A percentile compares a stretch with the other conserved stretches of the same genome.
Evolutionary conservation across 768 basidiomycete genomes (phyloP).

Genomic region (Lactarius vividus): DNA sequence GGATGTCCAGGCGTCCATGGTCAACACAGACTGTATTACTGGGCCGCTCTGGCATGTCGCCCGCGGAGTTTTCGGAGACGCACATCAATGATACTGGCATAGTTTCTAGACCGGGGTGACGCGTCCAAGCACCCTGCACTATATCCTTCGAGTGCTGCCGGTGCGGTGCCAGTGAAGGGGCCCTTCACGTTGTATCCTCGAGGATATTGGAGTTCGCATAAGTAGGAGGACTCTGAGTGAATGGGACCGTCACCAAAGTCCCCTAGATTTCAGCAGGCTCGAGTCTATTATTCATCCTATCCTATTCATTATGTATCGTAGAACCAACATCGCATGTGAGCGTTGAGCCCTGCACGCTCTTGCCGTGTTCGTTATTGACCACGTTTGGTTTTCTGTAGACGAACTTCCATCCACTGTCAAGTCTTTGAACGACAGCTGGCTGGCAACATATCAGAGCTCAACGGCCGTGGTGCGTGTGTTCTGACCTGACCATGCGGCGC

Average conservation of each 20-base stretch:
- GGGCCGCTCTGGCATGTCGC: background rate
- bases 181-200: constrained; percentile 6
- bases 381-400: constrained; percentile 10
- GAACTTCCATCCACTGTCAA: constrained; percentile 26
- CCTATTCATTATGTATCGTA: constrained; percentile 10
- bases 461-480: constrained; percentile 13
- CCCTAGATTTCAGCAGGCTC: background rate
- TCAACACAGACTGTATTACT: background rate
- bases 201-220: constrained; percentile 5
- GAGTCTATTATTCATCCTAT: background rate
- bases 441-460: constrained; percentile 25
- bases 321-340: constrained; percentile 26
- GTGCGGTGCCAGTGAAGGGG: constrained; percentile 9
- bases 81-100: background rate
- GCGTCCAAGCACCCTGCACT: background rate
- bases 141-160: background rate
- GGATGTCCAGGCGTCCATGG: background rate
- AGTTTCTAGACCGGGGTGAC: background rate
- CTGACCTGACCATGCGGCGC: background rate
- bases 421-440: constrained; percentile 25
- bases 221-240: background rate
- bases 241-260: background rate
- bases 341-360: background rate
- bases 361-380: background rate
- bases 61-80: background rate